These are phyloP conservation scores for Telfairia occidentalis DNA, from an alignment of 331 rosid genomes.

Conservation along the genomic window DNA sequence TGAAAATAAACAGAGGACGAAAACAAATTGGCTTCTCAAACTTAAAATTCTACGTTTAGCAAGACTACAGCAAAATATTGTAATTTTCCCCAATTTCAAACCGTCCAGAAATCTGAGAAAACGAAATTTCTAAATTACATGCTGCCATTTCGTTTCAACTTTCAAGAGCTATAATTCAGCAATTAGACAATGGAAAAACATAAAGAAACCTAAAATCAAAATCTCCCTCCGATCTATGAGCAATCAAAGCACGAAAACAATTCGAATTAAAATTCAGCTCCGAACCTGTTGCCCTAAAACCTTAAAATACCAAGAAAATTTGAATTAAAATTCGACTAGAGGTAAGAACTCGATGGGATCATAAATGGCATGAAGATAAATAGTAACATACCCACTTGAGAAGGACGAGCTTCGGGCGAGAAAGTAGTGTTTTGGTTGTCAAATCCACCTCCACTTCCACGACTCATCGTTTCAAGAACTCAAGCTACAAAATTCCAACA, in stretches of 20 bases:
- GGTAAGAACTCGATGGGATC: background rate
- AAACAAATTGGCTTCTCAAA: background rate
- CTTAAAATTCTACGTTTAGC: background rate
- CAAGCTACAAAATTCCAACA: too few relatives aligned
- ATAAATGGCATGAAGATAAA: background rate
- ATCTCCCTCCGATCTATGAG: background rate
- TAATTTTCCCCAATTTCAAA: background rate
- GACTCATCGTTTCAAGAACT: background rate
- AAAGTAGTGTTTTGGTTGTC: conserved; percentile 10
- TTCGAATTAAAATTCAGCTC: background rate
- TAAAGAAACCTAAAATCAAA: background rate
- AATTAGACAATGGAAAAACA: background rate
- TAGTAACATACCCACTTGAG: background rate
- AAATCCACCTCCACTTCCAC: conserved; percentile 9
- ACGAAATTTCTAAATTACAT: background rate
- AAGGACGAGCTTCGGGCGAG: conserved; percentile 11
- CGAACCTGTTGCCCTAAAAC: background rate
- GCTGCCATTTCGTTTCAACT: background rate
- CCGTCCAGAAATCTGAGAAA: background rate
- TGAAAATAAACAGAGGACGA: background rate
- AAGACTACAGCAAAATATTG: background rate
- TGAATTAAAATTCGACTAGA: background rate
- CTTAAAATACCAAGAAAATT: background rate
- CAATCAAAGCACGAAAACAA: background rate
- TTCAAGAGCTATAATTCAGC: background rate